A percentile compares a stretch with the other conserved stretches of the same genome.
Conservation (phyloP, 352 stramenopile genomes). For the Phytophthora multivora region DNA sequence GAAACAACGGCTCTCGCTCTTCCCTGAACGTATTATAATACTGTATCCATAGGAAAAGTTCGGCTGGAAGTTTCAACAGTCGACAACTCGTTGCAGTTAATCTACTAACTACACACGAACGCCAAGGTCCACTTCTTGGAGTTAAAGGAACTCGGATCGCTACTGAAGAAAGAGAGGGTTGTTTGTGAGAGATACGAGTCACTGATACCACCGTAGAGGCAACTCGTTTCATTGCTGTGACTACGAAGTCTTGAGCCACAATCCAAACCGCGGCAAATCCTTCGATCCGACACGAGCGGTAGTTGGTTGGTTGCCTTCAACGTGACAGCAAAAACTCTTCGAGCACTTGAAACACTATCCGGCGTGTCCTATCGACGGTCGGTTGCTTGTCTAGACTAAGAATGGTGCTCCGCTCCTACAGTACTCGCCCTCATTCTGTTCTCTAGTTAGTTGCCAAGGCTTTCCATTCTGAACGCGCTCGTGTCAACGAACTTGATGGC, state of each 20-base stretch:
- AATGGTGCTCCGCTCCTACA: conserved; percentile 12
- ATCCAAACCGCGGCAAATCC: conserved; percentile 12
- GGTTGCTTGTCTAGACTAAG: conserved; percentile 21
- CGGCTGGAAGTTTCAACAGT: too few species aligned
- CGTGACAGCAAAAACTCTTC: not conserved
- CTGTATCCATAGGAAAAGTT: too few species aligned
- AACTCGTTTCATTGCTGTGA: too few species aligned
- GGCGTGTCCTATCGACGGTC: conserved; percentile 20
- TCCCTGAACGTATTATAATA: too few species aligned
- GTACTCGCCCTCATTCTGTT: not conserved
- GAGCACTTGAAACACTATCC: conserved; percentile 11
- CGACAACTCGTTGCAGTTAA: too few species aligned
- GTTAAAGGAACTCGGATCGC: too few species aligned
- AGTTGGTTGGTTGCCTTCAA: conserved; percentile 11
- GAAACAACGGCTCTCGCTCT: too few species aligned
- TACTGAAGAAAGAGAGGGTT: too few species aligned
- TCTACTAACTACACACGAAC: too few species aligned
- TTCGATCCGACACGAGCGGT: not conserved
- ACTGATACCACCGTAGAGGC: too few species aligned
- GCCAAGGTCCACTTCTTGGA: too few species aligned
- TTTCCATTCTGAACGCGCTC: conserved; percentile 34
- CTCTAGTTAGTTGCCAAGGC: conserved; percentile 6
- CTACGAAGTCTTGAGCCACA: not conserved
- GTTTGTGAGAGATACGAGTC: too few species aligned
- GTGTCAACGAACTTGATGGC: conserved; percentile 31